These are phyloP conservation scores for Geotrichum australiense DNA, from an alignment of 1,139 yeast genomes.

Conservation along the genomic window DNA sequence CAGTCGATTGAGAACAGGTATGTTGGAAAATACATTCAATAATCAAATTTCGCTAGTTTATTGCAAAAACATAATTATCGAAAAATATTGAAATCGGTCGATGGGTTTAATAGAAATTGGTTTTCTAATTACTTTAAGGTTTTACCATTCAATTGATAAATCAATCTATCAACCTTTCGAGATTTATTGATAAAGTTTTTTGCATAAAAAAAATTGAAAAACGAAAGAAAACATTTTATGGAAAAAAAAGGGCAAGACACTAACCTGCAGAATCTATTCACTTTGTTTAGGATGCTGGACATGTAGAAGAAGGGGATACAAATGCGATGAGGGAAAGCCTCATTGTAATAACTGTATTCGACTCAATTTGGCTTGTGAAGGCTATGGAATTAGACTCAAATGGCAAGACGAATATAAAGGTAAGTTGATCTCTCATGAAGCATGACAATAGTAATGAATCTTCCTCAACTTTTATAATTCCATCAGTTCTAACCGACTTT, in stretches of 20 bases:
- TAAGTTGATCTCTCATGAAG: too few species aligned
- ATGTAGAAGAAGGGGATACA: constrained; percentile 72
- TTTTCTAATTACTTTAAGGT: background rate
- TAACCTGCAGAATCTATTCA: background rate
- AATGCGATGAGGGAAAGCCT: constrained; percentile 64
- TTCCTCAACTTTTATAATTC: too few species aligned
- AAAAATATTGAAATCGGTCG: background rate
- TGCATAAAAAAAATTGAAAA: too few species aligned
- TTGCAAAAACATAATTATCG: background rate
- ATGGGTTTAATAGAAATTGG: background rate
- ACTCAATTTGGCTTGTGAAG: constrained; percentile 26
- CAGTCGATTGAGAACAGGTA: constrained; percentile 27
- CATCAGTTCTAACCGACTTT: background rate
- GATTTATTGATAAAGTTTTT: background rate
- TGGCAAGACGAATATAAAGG: constrained; percentile 25
- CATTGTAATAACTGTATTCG: constrained; percentile 17
- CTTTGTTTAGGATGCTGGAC: constrained; percentile 63
- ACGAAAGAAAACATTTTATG: too few species aligned
- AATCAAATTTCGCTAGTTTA: too few species aligned
- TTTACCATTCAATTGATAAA: background rate
- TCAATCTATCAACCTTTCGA: background rate
- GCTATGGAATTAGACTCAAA: constrained; percentile 28
- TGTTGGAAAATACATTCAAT: too few species aligned
- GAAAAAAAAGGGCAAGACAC: too few species aligned
- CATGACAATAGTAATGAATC: too few species aligned